Conservation (phyloP, 1,284 basidiomycete genomes). For the Cutaneotrichosporon sp. region DNA sequence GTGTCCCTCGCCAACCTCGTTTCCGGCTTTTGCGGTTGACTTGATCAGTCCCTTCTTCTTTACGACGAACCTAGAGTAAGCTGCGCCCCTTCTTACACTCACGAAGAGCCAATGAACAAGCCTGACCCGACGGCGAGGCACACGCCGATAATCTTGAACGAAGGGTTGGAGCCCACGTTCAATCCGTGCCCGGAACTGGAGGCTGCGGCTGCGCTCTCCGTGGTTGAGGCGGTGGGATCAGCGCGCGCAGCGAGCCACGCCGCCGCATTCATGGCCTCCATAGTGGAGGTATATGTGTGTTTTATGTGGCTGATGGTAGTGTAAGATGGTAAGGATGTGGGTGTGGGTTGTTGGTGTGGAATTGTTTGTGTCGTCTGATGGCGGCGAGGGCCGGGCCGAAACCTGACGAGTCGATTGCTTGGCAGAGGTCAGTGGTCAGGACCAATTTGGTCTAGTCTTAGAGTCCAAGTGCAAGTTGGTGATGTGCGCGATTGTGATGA, state of each 20-base stretch:
- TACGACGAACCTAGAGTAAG: slow-evolving; percentile 57
- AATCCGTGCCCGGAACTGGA: slow-evolving; percentile 1
- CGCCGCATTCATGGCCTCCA: not conserved
- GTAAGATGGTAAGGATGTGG: not conserved
- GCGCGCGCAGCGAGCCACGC: slow-evolving; percentile 10
- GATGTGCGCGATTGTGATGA: not conserved
- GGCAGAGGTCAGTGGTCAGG: not conserved
- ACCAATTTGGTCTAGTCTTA: not conserved
- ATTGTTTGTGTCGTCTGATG: not conserved
- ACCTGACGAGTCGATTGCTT: not conserved
- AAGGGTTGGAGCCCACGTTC: slow-evolving; percentile 23
- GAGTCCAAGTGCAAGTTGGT: too few species aligned
- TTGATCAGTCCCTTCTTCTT: slow-evolving; percentile 84
- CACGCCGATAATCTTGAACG: slow-evolving; percentile 60
- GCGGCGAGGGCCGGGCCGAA: not conserved
- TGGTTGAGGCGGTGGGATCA: slow-evolving; percentile 2
- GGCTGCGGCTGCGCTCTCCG: not conserved
- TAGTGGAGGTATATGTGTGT: not conserved
- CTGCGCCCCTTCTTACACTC: slow-evolving; percentile 30
- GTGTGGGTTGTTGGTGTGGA: not conserved
- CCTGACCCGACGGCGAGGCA: slow-evolving; percentile 80
- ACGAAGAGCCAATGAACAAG: slow-evolving; percentile 87
- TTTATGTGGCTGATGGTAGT: not conserved
- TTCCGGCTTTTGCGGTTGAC: slow-evolving; percentile 58
- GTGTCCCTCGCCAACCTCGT: slow-evolving; percentile 82